These are phyloP conservation scores for Fusarium hostae DNA, from an alignment of 2,329 filamentous ascomycete genomes.

Conservation along the genomic window DNA sequence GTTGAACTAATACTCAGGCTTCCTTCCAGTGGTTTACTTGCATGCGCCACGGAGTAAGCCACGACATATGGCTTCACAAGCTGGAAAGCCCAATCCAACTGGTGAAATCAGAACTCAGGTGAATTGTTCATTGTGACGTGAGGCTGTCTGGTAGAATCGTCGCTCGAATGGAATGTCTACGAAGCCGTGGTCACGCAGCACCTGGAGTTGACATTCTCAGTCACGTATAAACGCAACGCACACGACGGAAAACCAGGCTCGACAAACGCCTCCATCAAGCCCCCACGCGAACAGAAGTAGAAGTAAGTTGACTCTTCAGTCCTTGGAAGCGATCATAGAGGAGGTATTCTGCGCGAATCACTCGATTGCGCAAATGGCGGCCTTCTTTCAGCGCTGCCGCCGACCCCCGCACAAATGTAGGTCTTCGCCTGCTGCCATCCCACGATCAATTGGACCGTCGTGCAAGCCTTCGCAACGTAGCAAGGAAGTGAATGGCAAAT, in stretches of 20 bases:
- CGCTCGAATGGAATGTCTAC: neutral
- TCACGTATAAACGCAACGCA: neutral
- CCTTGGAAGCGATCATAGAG: neutral
- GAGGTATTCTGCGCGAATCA: fast-evolving
- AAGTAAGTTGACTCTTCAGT: fast-evolving
- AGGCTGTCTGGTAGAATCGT: neutral
- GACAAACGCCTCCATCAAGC: no score
- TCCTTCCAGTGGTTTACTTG: no score
- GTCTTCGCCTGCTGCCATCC: neutral
- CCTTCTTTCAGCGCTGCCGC: neutral
- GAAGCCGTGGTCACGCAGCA: neutral
- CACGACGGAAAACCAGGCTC: neutral
- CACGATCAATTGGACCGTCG: neutral
- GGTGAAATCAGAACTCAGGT: no score
- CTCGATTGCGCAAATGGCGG: neutral
- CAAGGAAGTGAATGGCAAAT: neutral
- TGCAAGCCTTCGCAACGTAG: neutral
- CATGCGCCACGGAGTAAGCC: neutral
- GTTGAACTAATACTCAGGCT: neutral
- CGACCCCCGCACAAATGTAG: neutral
- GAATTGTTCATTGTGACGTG: fast-evolving
- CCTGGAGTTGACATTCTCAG: neutral
- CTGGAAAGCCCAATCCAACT: neutral
- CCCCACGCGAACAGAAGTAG: neutral
- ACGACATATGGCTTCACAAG: fast-evolving